Percentiles rank a stretch among this genome's conserved stretches.
These are phyloP conservation scores for Eurotiales sp. DNA, from an alignment of 2,329 filamentous ascomycete genomes.

Conservation along the genomic window DNA sequence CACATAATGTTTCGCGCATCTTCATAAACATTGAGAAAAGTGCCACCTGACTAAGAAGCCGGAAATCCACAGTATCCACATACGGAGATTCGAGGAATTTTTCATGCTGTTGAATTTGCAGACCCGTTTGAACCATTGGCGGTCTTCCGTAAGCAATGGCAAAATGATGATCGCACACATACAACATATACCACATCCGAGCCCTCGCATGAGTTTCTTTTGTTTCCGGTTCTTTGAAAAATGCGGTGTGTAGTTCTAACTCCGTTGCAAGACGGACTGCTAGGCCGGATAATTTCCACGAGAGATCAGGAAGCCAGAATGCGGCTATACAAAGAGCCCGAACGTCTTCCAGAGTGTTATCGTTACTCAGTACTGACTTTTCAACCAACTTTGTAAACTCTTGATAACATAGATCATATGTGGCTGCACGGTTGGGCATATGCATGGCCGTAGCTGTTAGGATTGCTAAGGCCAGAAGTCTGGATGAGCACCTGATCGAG, in stretches of 20 bases:
- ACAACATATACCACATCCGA: background rate
- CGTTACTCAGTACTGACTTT: background rate
- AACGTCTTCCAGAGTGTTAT: background rate
- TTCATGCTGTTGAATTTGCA: background rate
- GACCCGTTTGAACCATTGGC: background rate
- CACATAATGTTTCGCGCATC: background rate
- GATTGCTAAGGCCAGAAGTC: background rate
- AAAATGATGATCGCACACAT: slow-evolving; percentile 1
- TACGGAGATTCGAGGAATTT: background rate
- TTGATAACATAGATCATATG: background rate
- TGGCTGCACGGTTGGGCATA: background rate
- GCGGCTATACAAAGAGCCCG: background rate
- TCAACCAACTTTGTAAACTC: too few relatives aligned
- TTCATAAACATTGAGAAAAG: background rate
- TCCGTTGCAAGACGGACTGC: slow-evolving; percentile 23
- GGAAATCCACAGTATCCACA: background rate
- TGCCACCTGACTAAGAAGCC: background rate
- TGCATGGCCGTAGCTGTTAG: background rate
- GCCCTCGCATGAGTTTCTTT: background rate
- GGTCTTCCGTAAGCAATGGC: slow-evolving; percentile 1
- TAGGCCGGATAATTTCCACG: background rate
- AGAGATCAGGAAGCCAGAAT: background rate
- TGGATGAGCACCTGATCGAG: background rate
- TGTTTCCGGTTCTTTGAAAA: slow-evolving; percentile 20
- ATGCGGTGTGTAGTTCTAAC: slow-evolving; percentile 22